A percentile compares a stretch with the other conserved stretches of the same genome.
These are phyloP conservation scores for Neurospora sp. DNA, from an alignment of 2,329 filamentous ascomycete genomes.

Conservation along the genomic window DNA sequence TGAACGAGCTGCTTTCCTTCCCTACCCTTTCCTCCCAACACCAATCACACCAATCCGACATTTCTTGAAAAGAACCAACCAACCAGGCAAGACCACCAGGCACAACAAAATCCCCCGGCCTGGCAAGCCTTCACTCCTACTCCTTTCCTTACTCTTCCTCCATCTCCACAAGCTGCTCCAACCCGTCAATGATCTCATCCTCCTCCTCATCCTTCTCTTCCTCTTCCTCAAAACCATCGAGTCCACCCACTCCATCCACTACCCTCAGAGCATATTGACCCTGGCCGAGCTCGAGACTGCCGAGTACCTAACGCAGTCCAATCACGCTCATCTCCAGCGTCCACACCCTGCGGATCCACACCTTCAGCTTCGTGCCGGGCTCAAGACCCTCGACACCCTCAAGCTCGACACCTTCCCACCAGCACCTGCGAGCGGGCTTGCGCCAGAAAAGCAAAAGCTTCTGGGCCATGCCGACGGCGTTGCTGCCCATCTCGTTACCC, in stretches of 20 bases:
- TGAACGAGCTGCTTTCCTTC: background rate
- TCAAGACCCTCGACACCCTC: conserved; percentile 77
- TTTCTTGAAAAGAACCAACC: background rate
- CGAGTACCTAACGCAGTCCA: conserved; percentile 53
- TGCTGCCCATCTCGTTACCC: conserved; percentile 63
- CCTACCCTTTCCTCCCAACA: background rate
- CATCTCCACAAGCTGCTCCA: background rate
- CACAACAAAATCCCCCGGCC: background rate
- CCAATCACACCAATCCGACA: background rate
- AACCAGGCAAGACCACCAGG: background rate
- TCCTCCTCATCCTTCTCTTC: background rate
- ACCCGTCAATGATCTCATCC: background rate
- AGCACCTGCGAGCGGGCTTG: conserved; percentile 90
- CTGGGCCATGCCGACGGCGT: conserved; percentile 93
- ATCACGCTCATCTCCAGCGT: conserved; percentile 97
- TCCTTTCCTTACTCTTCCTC: background rate
- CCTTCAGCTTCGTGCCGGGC: conserved; percentile 59
- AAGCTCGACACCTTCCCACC: conserved; percentile 97
- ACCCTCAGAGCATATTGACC: background rate
- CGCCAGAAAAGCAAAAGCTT: conserved; percentile 97
- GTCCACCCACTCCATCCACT: background rate
- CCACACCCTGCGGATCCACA: conserved; percentile 98
- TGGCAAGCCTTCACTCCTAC: background rate
- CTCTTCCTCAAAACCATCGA: background rate
- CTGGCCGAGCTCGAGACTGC: background rate